Base-by-base conservation (phyloP, 2,329 filamentous ascomycete genomes). In the Fusarium sp. region DNA sequence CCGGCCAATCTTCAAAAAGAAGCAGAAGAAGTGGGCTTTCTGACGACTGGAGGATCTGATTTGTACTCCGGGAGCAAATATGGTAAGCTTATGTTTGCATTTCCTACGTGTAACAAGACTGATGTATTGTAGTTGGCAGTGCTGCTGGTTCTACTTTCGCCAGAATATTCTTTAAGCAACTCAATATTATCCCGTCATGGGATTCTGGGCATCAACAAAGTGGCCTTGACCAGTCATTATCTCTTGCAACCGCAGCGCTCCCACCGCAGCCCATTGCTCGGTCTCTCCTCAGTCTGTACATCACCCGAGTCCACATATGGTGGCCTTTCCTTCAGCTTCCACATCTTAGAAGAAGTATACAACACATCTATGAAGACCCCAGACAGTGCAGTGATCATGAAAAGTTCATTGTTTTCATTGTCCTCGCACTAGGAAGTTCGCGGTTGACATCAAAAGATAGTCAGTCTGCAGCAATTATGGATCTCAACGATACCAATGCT, bases 131-230 rank as follows among this genome's bases (percentile, higher is more conserved):
- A 60, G 56, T 60, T 10, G 56, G 56, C 4, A 58, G 56, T 19
- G 56, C 56, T 3, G 56, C 56, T 8, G 56, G 56, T 2, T 60
- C 56, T 2, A 60, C 56, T 3, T 60, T 60, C 1, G 56, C 56
- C 2, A 60, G 56, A 2, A 60, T 60, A 3, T 60, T 60, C 53
- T 60, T 60, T 19, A 60, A 58, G 0, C 56, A 60, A 4, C 53
- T 60, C 0, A 50, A 32, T n/a, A 30, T 60, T 1, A 7, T 50
- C 2, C 37, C 53, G 0, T n/a, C 23, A 1, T 58, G 56, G 56
- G 37, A 40, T 8, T 17, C 14, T 1, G 14, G n/a, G 0, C 13
- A 1, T 1, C 19, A 32, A 5, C 1, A 4, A 37, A 17, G 0
- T 15, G 23, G 19, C 3, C 17, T 60, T 4, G 53, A 51, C 5